These are phyloP conservation scores for Globisporangium camurandrum DNA, from an alignment of 352 stramenopile genomes.

Conservation along the genomic window DNA sequence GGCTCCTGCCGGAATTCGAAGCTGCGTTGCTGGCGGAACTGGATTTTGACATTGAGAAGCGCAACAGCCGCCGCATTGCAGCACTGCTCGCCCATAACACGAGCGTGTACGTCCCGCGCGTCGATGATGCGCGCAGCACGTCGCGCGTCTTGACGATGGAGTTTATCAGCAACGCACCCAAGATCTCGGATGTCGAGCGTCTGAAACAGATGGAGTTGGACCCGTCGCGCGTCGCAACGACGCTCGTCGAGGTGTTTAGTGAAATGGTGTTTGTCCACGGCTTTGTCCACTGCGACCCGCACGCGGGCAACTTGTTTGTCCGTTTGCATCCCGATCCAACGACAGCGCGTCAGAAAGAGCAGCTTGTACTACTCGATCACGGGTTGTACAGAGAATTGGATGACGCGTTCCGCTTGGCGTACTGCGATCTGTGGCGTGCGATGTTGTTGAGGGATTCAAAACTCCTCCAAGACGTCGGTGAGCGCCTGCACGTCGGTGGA, in stretches of 20 bases:
- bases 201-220: conserved; percentile 82
- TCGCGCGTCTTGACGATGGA: conserved; percentile 94
- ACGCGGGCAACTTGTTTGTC: conserved; percentile 93
- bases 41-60: conserved; percentile 81
- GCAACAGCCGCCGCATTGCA: conserved; percentile 66
- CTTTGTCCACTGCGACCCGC: conserved; percentile 96
- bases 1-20: conserved; percentile 96
- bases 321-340: conserved; percentile 41
- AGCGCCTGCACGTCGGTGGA: conserved; percentile 41
- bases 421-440: conserved; percentile 93
- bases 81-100: conserved; percentile 43
- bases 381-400: conserved; percentile 95
- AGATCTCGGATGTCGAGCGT: conserved; percentile 89
- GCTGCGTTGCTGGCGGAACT: conserved; percentile 62
- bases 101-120: conserved; percentile 73
- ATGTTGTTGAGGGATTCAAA: conserved; percentile 89
- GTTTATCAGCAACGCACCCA: conserved; percentile 93
- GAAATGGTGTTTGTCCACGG: conserved; percentile 93
- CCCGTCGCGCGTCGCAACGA: conserved; percentile 69
- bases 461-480: conserved; percentile 57
- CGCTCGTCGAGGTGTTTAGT: conserved; percentile 91
- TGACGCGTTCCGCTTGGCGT: conserved; percentile 89
- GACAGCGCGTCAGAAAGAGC: conserved; percentile 43
- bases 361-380: conserved; percentile 97
- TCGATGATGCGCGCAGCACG: conserved; percentile 84